Evolutionary conservation across 805 yeast species (phyloP).

Genomic region (Saturnispora serradocipensis): DNA sequence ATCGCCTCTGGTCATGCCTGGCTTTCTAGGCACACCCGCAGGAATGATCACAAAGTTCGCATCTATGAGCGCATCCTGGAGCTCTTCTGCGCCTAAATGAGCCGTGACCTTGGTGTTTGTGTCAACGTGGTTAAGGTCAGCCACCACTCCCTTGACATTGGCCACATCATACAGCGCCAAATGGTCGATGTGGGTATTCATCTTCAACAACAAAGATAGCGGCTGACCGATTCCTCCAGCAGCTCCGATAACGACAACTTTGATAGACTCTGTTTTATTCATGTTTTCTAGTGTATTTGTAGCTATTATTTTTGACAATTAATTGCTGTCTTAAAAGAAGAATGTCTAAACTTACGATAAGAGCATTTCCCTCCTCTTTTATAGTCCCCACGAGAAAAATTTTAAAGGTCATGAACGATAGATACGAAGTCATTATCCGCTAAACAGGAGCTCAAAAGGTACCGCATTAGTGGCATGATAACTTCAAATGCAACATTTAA

Average conservation of each 20-base stretch:
- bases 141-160: slow-evolving; percentile 47
- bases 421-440: background rate
- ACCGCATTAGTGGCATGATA: background rate
- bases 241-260: slow-evolving; percentile 84
- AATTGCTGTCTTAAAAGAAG: background rate
- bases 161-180: slow-evolving; percentile 46
- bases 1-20: slow-evolving; percentile 59
- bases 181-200: slow-evolving; percentile 36
- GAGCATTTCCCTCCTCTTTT: background rate
- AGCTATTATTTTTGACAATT: background rate
- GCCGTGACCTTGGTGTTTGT: slow-evolving; percentile 37
- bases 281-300: background rate
- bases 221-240: slow-evolving; percentile 70
- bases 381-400: background rate
- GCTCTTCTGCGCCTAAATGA: slow-evolving; percentile 24
- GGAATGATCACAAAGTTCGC: slow-evolving; percentile 46
- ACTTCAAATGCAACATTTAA: background rate
- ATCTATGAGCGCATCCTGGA: slow-evolving; percentile 36
- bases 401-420: background rate
- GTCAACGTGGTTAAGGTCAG: slow-evolving; percentile 45
- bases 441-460: background rate
- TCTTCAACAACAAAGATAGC: slow-evolving; percentile 40
- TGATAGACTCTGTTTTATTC: background rate
- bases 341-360: background rate
- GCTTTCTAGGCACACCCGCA: slow-evolving; percentile 57